Evolutionary conservation across 495 filamentous ascomycete genomes (phyloP).

Genomic region (Bathelium albidoporum): DNA sequence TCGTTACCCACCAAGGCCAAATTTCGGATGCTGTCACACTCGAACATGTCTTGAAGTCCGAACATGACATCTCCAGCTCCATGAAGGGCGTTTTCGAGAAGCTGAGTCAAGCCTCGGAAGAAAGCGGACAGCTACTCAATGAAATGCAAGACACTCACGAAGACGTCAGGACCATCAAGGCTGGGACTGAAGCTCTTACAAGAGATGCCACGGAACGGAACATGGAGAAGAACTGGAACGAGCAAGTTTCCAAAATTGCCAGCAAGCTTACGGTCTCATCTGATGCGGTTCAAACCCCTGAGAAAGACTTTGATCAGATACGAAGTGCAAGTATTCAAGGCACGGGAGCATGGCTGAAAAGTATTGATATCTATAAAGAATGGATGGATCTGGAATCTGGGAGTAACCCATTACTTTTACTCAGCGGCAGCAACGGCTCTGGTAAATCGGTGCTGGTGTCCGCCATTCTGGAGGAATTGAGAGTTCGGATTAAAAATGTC

Average conservation of each 20-base stretch:
- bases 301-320: not conserved
- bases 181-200: not conserved
- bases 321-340: not conserved
- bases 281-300: not conserved
- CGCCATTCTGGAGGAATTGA: not conserved
- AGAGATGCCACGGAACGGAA: not conserved
- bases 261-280: not conserved
- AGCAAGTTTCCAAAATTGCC: not conserved
- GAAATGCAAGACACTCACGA: not conserved
- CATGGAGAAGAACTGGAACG: not conserved
- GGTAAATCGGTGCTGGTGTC: not conserved
- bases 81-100: not conserved
- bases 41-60: not conserved
- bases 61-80: not conserved
- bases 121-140: not conserved
- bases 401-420: not conserved
- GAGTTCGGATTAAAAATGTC: not conserved
- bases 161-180: no score
- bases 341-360: not conserved
- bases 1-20: not conserved
- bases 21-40: not conserved
- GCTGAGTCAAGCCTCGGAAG: no score
- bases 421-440: not conserved
- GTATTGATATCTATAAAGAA: not conserved
- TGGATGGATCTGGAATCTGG: not conserved